phyloP scores from a whole-genome alignment of 2,329 filamentous ascomycete species.

The Nemania sp. region DNA sequence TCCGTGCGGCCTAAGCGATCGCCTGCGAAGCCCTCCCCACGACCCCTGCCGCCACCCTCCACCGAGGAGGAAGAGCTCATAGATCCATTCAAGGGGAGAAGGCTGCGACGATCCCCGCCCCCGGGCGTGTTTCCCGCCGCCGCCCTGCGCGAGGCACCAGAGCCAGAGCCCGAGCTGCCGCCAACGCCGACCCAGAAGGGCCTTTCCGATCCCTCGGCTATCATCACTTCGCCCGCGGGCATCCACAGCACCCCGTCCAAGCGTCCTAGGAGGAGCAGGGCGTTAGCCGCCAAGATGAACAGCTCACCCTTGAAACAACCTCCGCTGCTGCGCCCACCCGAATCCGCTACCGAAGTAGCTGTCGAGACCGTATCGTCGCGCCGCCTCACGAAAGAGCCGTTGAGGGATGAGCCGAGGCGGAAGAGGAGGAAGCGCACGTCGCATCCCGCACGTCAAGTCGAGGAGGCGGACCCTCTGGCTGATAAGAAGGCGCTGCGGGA shows the following conservation, averaged over 20 bases:
- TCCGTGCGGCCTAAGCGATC: constrained; percentile 46
- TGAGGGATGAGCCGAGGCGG: constrained; percentile 23
- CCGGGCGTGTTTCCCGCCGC: constrained; percentile 40
- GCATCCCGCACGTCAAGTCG: constrained; percentile 49
- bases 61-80: constrained; percentile 50
- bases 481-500: constrained; percentile 59
- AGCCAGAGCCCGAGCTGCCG: constrained; percentile 70
- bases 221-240: constrained; percentile 60
- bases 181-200: constrained; percentile 57
- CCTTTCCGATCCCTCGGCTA: constrained; percentile 53
- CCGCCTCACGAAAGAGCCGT: constrained; percentile 14
- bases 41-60: constrained; percentile 53
- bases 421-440: constrained; percentile 31
- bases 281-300: constrained; percentile 46
- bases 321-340: constrained; percentile 41
- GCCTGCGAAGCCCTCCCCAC: constrained; percentile 49
- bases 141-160: constrained; percentile 57
- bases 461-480: constrained; percentile 47
- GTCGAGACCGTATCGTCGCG: constrained; percentile 9
- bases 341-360: constrained; percentile 9
- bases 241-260: constrained; percentile 65
- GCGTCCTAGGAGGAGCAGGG: constrained; percentile 49
- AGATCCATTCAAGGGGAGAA: constrained; percentile 47
- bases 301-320: constrained; percentile 57
- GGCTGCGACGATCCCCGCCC: constrained; percentile 45